phyloP scores from a whole-genome alignment of 2,329 filamentous ascomycete genomes.

The Rutstroemia sp. region DNA sequence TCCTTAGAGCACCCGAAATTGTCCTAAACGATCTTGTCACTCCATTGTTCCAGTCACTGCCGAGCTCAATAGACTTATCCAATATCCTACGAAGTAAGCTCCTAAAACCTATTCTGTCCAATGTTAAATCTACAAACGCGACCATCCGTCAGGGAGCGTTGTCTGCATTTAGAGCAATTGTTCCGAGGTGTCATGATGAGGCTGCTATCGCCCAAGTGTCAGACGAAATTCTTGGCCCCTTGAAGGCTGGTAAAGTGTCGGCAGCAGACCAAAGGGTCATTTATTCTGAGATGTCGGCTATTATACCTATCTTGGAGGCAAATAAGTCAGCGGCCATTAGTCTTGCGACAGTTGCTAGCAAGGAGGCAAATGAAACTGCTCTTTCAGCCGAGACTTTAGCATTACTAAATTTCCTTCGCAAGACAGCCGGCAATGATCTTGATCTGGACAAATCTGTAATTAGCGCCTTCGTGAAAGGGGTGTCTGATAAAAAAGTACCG shows the following conservation, averaged over 20 bases:
- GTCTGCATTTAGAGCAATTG: conserved; percentile 64
- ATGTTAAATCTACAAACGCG: conserved; percentile 82
- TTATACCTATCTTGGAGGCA: conserved; percentile 50
- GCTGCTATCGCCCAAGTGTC: conserved; percentile 57
- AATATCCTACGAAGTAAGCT: conserved; percentile 63
- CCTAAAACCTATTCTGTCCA: conserved; percentile 81
- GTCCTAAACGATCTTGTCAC: conserved; percentile 73
- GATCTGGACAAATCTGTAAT: conserved; percentile 58
- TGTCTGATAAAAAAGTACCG: conserved; percentile 75
- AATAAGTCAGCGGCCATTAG: conserved; percentile 58
- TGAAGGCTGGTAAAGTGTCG: conserved; percentile 79
- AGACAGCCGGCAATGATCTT: conserved; percentile 52
- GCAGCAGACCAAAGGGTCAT: conserved; percentile 77
- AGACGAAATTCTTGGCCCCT: conserved; percentile 69
- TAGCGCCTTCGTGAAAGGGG: conserved; percentile 71
- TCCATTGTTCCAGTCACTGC: conserved; percentile 63
- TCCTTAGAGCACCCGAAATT: conserved; percentile 85
- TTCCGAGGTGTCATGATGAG: conserved; percentile 51
- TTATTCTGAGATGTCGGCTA: conserved; percentile 72
- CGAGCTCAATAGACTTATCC: conserved; percentile 68
- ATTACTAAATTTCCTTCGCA: conserved; percentile 57
- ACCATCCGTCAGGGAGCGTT: conserved; percentile 69
- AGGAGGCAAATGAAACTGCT: conserved; percentile 85
- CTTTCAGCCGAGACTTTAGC: conserved; percentile 68
- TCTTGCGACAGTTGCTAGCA: conserved; percentile 62